Evolutionary conservation across 2,329 filamentous ascomycete species (phyloP).

Genomic region (Aspergillus sp.): DNA sequence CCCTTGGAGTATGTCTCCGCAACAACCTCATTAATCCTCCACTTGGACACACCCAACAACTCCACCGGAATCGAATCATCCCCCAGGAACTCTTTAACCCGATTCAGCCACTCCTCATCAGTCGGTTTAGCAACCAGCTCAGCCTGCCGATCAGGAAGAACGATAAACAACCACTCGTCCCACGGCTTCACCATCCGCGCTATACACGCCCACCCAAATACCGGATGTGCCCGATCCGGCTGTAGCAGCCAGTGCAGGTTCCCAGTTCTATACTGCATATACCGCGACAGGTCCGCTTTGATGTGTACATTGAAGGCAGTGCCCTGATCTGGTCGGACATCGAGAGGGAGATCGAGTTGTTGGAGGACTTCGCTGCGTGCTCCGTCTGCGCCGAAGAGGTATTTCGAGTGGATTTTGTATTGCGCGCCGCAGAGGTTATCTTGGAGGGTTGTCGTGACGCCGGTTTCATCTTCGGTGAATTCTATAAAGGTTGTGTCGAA

Average conservation of each 20-base stretch:
- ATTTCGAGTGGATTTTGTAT: conserved; percentile 49
- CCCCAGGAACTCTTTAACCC: conserved; percentile 50
- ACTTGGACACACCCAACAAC: conserved; percentile 51
- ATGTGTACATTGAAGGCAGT: conserved; percentile 48
- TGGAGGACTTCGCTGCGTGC: conserved; percentile 43
- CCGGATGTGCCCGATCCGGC: conserved; percentile 48
- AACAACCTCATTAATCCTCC: conserved; percentile 59
- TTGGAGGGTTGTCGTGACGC: conserved; percentile 26
- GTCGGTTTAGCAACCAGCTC: conserved; percentile 36
- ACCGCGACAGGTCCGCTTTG: conserved; percentile 43
- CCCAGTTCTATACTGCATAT: conserved; percentile 42
- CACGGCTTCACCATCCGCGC: conserved; percentile 60
- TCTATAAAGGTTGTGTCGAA: conserved; percentile 39
- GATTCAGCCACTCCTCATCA: conserved; percentile 43
- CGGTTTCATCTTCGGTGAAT: conserved; percentile 23
- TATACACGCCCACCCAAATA: conserved; percentile 48
- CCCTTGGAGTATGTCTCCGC: conserved; percentile 52
- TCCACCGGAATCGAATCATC: conserved; percentile 47
- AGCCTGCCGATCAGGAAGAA: conserved; percentile 40
- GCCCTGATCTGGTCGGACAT: conserved; percentile 42
- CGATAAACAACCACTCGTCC: conserved; percentile 58
- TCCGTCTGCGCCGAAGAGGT: conserved; percentile 57
- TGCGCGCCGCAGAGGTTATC: conserved; percentile 31
- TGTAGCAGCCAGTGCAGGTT: conserved; percentile 60
- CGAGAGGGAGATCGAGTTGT: conserved; percentile 47